Conservation (phyloP, 345 rosid species). For the Diplotaxis tenuifolia region DNA sequence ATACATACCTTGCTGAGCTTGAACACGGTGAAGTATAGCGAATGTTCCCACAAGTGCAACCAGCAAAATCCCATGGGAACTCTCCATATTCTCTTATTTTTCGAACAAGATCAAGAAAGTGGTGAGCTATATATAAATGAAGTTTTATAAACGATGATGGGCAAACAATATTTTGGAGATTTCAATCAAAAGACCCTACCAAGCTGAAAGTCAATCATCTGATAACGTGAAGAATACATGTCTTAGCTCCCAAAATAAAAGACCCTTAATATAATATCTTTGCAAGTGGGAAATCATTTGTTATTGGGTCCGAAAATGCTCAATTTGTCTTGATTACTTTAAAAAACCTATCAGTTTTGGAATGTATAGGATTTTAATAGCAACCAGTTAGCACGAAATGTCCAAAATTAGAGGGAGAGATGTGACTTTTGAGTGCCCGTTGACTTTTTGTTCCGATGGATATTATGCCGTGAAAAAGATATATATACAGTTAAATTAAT, state of each 20-base stretch:
- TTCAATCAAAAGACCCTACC: slow-evolving; percentile 1
- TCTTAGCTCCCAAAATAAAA: not conserved
- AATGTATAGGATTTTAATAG: not conserved
- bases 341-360: not conserved
- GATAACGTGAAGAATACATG: slow-evolving; percentile 20
- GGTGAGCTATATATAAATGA: not conserved
- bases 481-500: too few species aligned
- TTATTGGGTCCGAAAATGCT: not conserved
- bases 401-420: not conserved
- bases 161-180: not conserved
- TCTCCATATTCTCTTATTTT: slow-evolving; percentile 10
- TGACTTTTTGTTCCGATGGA: not conserved
- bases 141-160: not conserved
- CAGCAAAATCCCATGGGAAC: not conserved
- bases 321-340: slow-evolving; percentile 12
- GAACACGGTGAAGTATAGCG: slow-evolving; percentile 1
- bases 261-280: too few species aligned
- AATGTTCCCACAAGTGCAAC: slow-evolving; percentile 6
- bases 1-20: slow-evolving; percentile 44
- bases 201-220: not conserved
- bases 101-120: not conserved
- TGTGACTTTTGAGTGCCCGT: not conserved
- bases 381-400: not conserved
- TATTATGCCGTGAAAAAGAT: too few species aligned
- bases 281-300: not conserved